These are phyloP conservation scores for Verbena officinalis DNA, from an alignment of 257 asterid species.

Conservation along the genomic window DNA sequence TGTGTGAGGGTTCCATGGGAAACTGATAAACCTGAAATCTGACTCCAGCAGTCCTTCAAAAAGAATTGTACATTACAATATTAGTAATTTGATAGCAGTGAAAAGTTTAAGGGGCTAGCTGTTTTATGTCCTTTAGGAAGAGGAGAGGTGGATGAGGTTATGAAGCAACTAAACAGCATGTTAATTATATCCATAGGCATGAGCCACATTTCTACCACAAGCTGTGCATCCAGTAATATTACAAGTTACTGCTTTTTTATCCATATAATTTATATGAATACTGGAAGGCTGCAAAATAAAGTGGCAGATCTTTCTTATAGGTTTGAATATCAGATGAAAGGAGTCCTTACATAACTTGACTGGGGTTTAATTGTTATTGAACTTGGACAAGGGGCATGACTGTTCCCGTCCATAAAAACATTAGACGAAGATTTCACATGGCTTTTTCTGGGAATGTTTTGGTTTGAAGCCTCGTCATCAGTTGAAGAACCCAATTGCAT, in stretches of 20 bases:
- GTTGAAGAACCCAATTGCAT: slow-evolving; percentile 64
- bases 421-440: slow-evolving; percentile 34
- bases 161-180: slow-evolving; percentile 23
- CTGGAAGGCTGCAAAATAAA: slow-evolving; percentile 12
- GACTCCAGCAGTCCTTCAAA: slow-evolving; percentile 53
- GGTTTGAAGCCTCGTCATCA: slow-evolving; percentile 52
- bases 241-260: slow-evolving; percentile 13
- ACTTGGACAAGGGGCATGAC: slow-evolving; percentile 39
- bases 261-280: slow-evolving; percentile 13
- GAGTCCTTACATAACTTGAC: slow-evolving; percentile 50
- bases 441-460: slow-evolving; percentile 30
- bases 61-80: slow-evolving; percentile 28
- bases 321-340: slow-evolving; percentile 20
- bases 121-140: slow-evolving; percentile 15
- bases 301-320: not conserved
- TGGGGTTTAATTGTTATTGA: slow-evolving; percentile 38
- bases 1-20: slow-evolving; percentile 54
- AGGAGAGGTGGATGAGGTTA: slow-evolving; percentile 4
- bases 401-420: slow-evolving; percentile 29
- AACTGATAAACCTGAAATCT: slow-evolving; percentile 50
- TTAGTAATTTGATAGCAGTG: slow-evolving; percentile 28
- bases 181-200: slow-evolving; percentile 18
- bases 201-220: slow-evolving; percentile 9
- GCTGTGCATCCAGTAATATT: slow-evolving; percentile 2
- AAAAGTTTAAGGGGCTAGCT: slow-evolving; percentile 12